Conservation (phyloP, 495 filamentous ascomycete genomes). For the Lentithecium fluviatile region DNA sequence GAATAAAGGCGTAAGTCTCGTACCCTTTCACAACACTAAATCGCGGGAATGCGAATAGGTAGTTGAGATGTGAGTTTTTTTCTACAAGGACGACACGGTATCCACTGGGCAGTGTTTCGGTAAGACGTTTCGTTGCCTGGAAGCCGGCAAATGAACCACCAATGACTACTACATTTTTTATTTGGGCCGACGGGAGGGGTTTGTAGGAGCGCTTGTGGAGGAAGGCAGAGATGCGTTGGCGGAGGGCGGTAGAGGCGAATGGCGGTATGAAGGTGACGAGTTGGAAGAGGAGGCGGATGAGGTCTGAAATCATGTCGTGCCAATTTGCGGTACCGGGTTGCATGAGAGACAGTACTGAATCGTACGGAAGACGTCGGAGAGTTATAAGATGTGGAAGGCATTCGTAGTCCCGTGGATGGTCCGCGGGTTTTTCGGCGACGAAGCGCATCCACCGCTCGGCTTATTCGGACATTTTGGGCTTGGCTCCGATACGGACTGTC, state of each 20-base stretch:
- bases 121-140: conserved; percentile 48
- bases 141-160: conserved; percentile 58
- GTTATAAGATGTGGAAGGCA: not conserved
- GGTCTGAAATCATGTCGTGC: conserved; percentile 1
- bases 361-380: no score
- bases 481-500: no score
- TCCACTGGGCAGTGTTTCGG: conserved; percentile 48
- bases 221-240: conserved; percentile 7
- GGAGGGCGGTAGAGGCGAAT: conserved; percentile 8
- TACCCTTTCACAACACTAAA: conserved; percentile 50
- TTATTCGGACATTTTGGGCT: no score
- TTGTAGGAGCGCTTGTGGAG: conserved; percentile 20
- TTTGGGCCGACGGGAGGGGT: not conserved
- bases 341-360: no score
- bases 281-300: not conserved
- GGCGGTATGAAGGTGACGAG: conserved; percentile 11
- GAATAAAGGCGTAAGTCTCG: conserved; percentile 59
- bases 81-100: conserved; percentile 58
- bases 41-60: conserved; percentile 55
- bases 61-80: conserved; percentile 59
- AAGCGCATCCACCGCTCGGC: no score
- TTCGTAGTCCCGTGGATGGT: no score
- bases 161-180: conserved; percentile 53
- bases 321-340: no score
- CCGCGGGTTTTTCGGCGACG: no score